Percentiles rank a stretch among this genome's conserved stretches.
Conservation (phyloP, 805 yeast species). For the Wickerhamomyces sydowiorum region DNA sequence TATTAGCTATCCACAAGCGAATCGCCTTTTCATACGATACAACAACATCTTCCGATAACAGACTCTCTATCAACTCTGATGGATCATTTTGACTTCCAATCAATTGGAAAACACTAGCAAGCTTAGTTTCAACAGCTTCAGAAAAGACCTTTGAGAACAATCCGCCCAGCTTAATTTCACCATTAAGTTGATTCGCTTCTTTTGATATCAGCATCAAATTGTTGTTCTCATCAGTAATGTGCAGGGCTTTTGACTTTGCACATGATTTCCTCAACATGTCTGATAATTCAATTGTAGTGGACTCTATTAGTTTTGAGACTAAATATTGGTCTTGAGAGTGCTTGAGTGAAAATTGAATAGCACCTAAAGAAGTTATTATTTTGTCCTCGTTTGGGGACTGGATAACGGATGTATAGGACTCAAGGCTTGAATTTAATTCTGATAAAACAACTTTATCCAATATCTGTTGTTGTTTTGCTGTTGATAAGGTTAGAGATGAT, state of each 20-base stretch:
- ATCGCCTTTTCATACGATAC: conserved; percentile 18
- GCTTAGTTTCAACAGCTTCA: conserved; percentile 13
- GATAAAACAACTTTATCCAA: conserved; percentile 9
- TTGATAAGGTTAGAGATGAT: conserved; percentile 5
- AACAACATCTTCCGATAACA: conserved; percentile 15
- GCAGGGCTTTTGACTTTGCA: conserved; percentile 6
- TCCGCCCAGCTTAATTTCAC: conserved; percentile 6
- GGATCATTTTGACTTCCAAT: conserved; percentile 17
- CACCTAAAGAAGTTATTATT: conserved; percentile 12
- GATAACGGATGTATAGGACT: conserved; percentile 14
- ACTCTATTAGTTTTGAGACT: conserved; percentile 9
- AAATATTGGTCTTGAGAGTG: conserved; percentile 7
- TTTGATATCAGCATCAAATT: conserved; percentile 17
- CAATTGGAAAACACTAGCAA: conserved; percentile 13
- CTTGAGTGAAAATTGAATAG: conserved; percentile 13
- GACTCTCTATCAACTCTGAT: conserved; percentile 13
- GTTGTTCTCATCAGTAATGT: conserved; percentile 3
- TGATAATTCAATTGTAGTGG: conserved; percentile 16
- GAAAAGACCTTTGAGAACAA: conserved; percentile 19
- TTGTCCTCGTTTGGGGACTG: conserved; percentile 21
- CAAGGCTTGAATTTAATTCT: conserved; percentile 12
- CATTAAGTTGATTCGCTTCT: conserved; percentile 4
- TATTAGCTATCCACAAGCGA: conserved; percentile 34
- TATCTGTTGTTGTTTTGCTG: conserved; percentile 7
- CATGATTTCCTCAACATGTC: conserved; percentile 11